phyloP scores from a whole-genome alignment of 805 yeast genomes.

The Myxozyma neotropica region DNA sequence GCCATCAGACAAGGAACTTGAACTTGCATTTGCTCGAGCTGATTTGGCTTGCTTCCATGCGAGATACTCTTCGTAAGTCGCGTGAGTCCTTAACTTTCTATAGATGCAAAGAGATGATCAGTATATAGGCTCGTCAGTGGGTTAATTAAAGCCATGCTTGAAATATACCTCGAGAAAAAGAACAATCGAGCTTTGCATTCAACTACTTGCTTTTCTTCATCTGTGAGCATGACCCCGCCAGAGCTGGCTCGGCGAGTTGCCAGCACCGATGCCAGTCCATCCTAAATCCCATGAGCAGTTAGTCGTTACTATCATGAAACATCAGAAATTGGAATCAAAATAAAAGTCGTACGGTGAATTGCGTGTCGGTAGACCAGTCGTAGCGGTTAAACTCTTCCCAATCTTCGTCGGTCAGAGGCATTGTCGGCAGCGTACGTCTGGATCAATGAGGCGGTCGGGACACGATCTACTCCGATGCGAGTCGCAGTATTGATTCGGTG shows the following conservation, averaged over 20 bases:
- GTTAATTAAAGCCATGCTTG: background rate
- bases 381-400: constrained; percentile 25
- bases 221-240: constrained; percentile 5
- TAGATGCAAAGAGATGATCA: background rate
- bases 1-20: background rate
- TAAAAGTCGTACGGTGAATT: constrained; percentile 20
- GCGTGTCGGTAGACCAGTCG: constrained; percentile 24
- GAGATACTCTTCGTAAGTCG: constrained; percentile 20
- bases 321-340: background rate
- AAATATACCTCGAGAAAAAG: constrained; percentile 22
- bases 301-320: background rate
- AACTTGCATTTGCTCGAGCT: background rate
- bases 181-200: constrained; percentile 24
- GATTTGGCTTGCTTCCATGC: constrained; percentile 15
- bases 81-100: constrained; percentile 22
- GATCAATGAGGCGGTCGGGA: too few species aligned
- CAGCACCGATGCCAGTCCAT: constrained; percentile 13
- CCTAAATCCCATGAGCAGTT: constrained; percentile 1
- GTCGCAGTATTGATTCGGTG: too few species aligned
- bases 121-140: background rate
- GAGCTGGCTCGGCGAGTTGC: constrained; percentile 1
- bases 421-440: background rate
- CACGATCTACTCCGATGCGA: too few species aligned
- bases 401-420: constrained; percentile 15
- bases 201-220: constrained; percentile 6